A percentile compares a stretch with the other conserved stretches of the same genome.
These are phyloP conservation scores for Wickerhamiella qilinensis DNA, from an alignment of 805 yeast genomes.

Conservation along the genomic window DNA sequence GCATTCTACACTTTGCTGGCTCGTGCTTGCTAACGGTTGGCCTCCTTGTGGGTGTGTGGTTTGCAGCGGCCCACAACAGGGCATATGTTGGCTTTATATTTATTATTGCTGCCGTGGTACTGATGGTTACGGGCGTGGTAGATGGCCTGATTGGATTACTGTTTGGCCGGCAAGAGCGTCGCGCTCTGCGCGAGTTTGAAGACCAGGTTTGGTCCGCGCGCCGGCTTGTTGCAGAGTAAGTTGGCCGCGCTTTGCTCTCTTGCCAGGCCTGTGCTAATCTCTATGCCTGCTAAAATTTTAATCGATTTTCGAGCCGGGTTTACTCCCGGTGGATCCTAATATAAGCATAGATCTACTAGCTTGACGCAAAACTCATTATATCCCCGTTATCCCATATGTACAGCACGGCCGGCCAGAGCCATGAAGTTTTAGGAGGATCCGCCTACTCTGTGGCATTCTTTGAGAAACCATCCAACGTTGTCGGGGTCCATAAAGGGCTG, in stretches of 20 bases:
- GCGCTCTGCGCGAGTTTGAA: conserved; percentile 64
- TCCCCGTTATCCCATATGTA: too few species aligned
- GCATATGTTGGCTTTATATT: conserved; percentile 57
- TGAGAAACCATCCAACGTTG: conserved; percentile 63
- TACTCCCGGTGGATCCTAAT: too few species aligned
- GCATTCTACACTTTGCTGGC: conserved; percentile 44
- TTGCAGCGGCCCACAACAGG: conserved; percentile 36
- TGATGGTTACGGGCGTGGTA: conserved; percentile 50
- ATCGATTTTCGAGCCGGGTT: too few species aligned
- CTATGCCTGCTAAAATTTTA: too few species aligned
- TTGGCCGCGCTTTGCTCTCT: too few species aligned
- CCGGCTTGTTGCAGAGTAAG: background rate
- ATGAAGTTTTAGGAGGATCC: background rate
- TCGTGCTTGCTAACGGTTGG: conserved; percentile 39
- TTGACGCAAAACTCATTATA: too few species aligned
- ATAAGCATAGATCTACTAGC: too few species aligned
- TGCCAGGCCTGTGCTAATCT: too few species aligned
- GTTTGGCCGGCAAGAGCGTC: conserved; percentile 64
- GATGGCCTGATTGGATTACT: conserved; percentile 66
- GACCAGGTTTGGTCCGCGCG: conserved; percentile 37
- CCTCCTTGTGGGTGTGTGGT: conserved; percentile 37
- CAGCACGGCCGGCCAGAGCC: too few species aligned
- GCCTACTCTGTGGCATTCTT: conserved; percentile 63
- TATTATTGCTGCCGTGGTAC: conserved; percentile 35
- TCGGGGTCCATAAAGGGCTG: conserved; percentile 97